These are phyloP conservation scores for Penicillium aurantiogriseum DNA, from an alignment of 2,329 filamentous ascomycete genomes.

Conservation along the genomic window DNA sequence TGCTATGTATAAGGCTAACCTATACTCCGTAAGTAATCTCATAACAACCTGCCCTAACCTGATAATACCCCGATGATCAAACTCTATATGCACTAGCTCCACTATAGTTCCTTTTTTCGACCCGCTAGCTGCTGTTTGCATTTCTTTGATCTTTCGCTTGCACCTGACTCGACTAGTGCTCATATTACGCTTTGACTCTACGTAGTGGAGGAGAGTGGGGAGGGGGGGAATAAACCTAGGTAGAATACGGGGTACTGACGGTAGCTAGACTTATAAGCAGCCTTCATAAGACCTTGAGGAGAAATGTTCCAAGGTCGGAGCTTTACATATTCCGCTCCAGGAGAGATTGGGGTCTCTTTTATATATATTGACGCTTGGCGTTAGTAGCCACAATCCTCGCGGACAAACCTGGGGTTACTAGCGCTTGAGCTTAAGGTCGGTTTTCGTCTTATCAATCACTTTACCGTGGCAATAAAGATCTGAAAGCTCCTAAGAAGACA, in stretches of 20 bases:
- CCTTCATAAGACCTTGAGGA: neutral
- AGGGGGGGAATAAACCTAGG: neutral
- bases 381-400: neutral
- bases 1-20: neutral
- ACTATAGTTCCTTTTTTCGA: neutral
- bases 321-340: neutral
- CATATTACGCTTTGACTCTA: neutral
- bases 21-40: neutral
- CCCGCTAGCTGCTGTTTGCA: neutral
- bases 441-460: neutral
- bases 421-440: too few relatives aligned
- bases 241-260: neutral
- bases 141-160: neutral
- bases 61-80: neutral
- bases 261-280: neutral
- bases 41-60: neutral
- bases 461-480: too few relatives aligned
- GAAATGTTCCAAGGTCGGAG: neutral
- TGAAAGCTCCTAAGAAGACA: neutral
- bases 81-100: neutral
- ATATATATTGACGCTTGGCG: neutral
- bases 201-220: neutral
- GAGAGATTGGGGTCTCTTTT: neutral
- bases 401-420: too few relatives aligned
- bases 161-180: neutral